phyloP scores from a whole-genome alignment of 1,139 yeast genomes.

The Kluyveromyces sp. region DNA sequence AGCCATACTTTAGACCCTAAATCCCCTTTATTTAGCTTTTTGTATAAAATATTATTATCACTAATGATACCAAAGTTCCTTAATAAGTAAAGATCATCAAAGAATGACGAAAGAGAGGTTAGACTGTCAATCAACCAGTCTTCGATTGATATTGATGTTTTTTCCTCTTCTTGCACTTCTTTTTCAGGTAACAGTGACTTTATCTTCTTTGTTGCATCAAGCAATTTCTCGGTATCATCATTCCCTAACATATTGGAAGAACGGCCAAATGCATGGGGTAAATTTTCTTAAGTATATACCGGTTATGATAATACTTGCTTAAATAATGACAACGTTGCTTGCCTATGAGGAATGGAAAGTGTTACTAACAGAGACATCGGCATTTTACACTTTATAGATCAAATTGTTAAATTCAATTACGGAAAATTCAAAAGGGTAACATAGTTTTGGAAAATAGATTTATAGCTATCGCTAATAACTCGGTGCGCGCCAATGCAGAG shows the following conservation, averaged over 20 bases:
- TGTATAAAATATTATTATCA: slow-evolving; percentile 18
- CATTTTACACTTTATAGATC: no score
- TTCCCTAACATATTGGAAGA: not conserved
- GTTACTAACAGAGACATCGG: no score
- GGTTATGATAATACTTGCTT: no score
- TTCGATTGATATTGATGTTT: slow-evolving; percentile 8
- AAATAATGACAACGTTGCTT: no score
- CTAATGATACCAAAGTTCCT: slow-evolving; percentile 22
- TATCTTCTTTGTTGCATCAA: not conserved
- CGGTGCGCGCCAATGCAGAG: no score
- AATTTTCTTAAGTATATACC: no score
- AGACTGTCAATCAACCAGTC: slow-evolving; percentile 13
- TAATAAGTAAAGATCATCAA: slow-evolving; percentile 23
- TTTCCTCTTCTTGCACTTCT: not conserved
- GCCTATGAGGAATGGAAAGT: no score
- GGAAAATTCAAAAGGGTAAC: no score
- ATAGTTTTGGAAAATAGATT: no score
- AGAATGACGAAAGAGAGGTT: slow-evolving; percentile 18
- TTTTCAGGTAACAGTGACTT: not conserved
- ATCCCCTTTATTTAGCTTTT: slow-evolving; percentile 18
- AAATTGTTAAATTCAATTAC: no score
- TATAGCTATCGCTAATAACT: no score
- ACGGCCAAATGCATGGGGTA: no score
- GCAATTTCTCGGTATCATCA: not conserved
- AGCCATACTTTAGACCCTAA: slow-evolving; percentile 25